phyloP scores from a whole-genome alignment of 805 yeast species.

The Priceomyces medius region DNA sequence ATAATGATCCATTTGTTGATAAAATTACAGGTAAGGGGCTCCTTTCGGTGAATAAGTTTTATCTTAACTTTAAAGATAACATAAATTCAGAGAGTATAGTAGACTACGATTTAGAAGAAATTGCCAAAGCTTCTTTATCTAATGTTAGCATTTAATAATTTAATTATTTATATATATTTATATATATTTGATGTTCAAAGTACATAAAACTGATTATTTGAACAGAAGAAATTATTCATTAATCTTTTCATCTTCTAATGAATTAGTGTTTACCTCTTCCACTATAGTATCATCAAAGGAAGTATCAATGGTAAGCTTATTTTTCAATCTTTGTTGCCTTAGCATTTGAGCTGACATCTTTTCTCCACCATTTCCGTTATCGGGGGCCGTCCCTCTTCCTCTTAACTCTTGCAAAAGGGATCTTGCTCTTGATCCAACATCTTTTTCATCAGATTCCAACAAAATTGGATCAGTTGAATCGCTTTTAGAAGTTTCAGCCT shows the following conservation, averaged over 20 bases:
- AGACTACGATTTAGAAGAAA: constrained; percentile 36
- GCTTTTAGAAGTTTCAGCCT: constrained; percentile 4
- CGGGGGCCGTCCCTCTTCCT: constrained; percentile 19
- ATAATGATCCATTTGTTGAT: constrained; percentile 32
- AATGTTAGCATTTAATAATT: constrained; percentile 7
- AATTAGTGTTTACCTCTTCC: not conserved
- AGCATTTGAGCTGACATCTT: constrained; percentile 41
- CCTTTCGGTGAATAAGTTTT: constrained; percentile 33
- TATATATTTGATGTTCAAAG: not conserved
- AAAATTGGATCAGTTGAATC: constrained; percentile 8
- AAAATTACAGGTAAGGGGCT: constrained; percentile 44
- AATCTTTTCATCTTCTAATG: not conserved
- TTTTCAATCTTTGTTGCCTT: constrained; percentile 39
- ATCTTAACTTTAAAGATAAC: constrained; percentile 27
- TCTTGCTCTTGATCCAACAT: constrained; percentile 61
- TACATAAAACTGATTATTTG: too few relatives aligned
- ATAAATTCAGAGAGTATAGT: constrained; percentile 21
- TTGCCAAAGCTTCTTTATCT: constrained; percentile 10
- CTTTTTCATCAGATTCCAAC: constrained; percentile 27
- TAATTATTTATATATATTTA: not conserved
- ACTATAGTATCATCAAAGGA: not conserved
- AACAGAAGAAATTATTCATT: not conserved
- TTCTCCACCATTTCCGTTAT: constrained; percentile 11
- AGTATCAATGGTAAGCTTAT: constrained; percentile 12
- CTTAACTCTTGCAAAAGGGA: constrained; percentile 61